Evolutionary conservation across 305 asterid species (phyloP).

Genomic region (Fraxinus sp.): DNA sequence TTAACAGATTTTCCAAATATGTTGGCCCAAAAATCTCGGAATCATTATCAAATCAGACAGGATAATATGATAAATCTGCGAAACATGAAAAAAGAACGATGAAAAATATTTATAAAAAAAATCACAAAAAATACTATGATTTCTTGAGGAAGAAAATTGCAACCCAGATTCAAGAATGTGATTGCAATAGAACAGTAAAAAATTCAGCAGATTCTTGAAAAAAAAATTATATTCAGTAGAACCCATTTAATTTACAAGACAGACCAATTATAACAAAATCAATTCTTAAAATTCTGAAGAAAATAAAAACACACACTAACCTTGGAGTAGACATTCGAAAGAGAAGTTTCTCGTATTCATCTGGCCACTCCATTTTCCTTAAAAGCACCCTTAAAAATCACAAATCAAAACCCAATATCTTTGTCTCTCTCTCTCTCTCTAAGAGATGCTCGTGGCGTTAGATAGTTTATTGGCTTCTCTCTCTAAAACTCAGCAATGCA

Average conservation of each 20-base stretch:
- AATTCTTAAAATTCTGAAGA: not conserved
- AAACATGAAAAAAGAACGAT: not conserved
- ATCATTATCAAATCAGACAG: not conserved
- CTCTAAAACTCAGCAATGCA: not conserved
- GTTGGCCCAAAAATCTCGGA: not conserved
- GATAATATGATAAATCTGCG: too few species aligned
- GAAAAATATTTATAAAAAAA: not conserved
- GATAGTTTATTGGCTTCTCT: not conserved
- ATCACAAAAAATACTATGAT: not conserved
- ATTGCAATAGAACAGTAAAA: not conserved
- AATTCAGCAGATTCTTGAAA: not conserved
- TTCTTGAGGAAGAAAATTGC: too few species aligned
- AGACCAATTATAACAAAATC: not conserved
- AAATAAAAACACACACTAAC: constrained; percentile 31
- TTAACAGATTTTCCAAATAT: not conserved
- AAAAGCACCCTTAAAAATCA: not conserved
- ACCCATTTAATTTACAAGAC: constrained; percentile 1
- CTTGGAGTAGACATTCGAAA: constrained; percentile 87
- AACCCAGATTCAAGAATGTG: not conserved
- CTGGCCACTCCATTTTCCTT: constrained; percentile 62
- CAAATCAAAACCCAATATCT: not conserved
- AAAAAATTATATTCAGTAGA: not conserved
- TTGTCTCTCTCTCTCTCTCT: not conserved
- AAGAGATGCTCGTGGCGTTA: not conserved
- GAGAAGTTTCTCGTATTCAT: constrained; percentile 88